A percentile compares a stretch with the other conserved stretches of the same genome.
Conservation (phyloP, 345 rosid genomes). For the Hypericum androsaemum region DNA sequence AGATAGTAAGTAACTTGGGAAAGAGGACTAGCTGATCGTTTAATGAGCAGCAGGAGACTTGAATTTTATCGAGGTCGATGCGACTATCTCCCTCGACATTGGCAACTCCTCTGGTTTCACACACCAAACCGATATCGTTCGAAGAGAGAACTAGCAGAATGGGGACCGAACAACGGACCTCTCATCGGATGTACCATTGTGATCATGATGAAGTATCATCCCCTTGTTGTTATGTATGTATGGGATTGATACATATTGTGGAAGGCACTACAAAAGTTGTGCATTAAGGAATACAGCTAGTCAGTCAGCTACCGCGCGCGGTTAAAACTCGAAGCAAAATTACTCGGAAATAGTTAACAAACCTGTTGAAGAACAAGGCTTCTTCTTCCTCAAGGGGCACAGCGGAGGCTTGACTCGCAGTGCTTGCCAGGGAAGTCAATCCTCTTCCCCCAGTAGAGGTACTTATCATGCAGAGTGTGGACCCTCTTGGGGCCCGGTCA, state of each 20-base stretch:
- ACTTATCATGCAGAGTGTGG: slow-evolving; percentile 56
- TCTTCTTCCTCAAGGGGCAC: slow-evolving; percentile 99
- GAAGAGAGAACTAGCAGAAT: slow-evolving; percentile 25
- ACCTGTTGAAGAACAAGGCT: slow-evolving; percentile 77
- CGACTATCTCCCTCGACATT: slow-evolving; percentile 60
- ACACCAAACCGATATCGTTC: slow-evolving; percentile 74
- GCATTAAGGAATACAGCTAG: too few relatives aligned
- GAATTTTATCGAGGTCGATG: slow-evolving; percentile 49
- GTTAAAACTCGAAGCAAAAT: too few relatives aligned
- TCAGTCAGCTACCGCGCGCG: too few relatives aligned
- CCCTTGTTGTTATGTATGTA: slow-evolving; percentile 69
- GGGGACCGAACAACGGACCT: slow-evolving; percentile 30
- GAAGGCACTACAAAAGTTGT: slow-evolving; percentile 95
- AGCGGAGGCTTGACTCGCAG: slow-evolving; percentile 74
- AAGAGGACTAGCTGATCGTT: slow-evolving; percentile 80
- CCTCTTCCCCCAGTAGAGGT: slow-evolving; percentile 84
- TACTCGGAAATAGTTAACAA: too few relatives aligned
- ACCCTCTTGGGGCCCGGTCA: slow-evolving; percentile 24
- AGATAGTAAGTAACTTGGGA: too few relatives aligned
- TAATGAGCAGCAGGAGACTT: slow-evolving; percentile 65
- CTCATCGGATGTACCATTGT: slow-evolving; percentile 43
- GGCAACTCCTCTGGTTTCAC: slow-evolving; percentile 73
- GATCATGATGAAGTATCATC: slow-evolving; percentile 50
- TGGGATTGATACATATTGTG: slow-evolving; percentile 78
- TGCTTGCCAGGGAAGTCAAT: slow-evolving; percentile 92